Base-by-base conservation (phyloP, 495 filamentous ascomycete genomes). In the Penicillium bovifimosum region DNA sequence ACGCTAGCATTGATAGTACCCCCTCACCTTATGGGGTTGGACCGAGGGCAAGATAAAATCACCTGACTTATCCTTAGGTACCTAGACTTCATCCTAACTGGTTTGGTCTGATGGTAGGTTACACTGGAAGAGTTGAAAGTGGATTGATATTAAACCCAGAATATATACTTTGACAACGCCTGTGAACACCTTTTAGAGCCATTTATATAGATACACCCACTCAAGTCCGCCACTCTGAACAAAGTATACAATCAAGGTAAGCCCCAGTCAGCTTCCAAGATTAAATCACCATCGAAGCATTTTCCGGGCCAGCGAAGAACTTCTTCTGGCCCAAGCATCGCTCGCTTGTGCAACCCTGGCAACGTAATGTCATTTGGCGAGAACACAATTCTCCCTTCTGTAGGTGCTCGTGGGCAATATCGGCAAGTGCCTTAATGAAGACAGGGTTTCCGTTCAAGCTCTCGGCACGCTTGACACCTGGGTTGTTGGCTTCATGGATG, bases 261-360 rank as follows among this genome's bases (percentile, higher is more conserved):
- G 34, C 11, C 20, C 7, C 41, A 29, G 26, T 29, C 43, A 47
- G 13, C 16, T 39, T 16, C 1, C 3, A 9, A 26, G 27, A 29
- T 59, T 64, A 75, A 49, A 64, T 41, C 50, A 76, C 73, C 58
- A 74, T 60, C 34, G 64, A 61, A 28, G 54, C 49, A 27, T 60
- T 43, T 44, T 71, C 53, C 47, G 75, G 63, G 3, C 78, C 78
- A n/a, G 81, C 83, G 67, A 96, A 95, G 73, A 96, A 95, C 71
- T 87, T 87, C 75, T 97, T 98, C 55, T 89, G 88, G 70, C 88
- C 90, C 61, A 83, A 61, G 72, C 95, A 99, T 59, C 86, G 77
- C 61, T 96, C 91, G 65, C 86, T 96, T 63, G 80, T 89, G 72
- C 95, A 99, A 17, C 88, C 90, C 20, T 96, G 95, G 74, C 95